Conservation (phyloP, 495 filamentous ascomycete species). For the Penicillium nucicola region DNA sequence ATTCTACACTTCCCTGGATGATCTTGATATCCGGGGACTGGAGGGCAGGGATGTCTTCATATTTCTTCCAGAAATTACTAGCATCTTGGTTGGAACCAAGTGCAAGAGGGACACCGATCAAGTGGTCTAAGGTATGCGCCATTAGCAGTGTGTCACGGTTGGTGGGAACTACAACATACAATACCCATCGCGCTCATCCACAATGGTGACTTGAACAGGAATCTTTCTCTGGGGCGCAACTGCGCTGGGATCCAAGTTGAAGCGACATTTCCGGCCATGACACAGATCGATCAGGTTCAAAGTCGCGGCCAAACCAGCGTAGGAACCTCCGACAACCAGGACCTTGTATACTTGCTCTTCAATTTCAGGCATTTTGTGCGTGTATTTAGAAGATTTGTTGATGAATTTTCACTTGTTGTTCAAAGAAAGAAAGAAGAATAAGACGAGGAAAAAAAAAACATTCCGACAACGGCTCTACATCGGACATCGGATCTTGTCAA, state of each 20-base stretch:
- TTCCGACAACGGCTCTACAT: not conserved
- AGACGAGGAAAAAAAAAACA: not conserved
- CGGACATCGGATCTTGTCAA: no score
- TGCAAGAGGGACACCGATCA: conserved; percentile 37
- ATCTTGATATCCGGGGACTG: not conserved
- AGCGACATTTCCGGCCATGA: conserved; percentile 26
- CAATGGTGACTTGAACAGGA: conserved; percentile 51
- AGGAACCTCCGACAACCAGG: conserved; percentile 51
- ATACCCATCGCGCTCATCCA: conserved; percentile 62
- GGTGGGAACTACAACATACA: conserved; percentile 35
- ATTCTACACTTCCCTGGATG: not conserved
- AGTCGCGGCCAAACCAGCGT: conserved; percentile 54
- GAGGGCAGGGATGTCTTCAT: conserved; percentile 2
- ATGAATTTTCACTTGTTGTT: not conserved
- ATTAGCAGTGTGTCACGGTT: not conserved
- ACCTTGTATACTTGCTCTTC: conserved; percentile 1
- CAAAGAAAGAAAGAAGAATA: not conserved
- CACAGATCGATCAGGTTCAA: conserved; percentile 55
- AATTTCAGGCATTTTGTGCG: not conserved
- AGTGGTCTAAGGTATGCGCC: conserved; percentile 27
- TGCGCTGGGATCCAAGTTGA: not conserved
- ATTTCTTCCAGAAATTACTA: not conserved
- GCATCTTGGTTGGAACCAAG: conserved; percentile 15
- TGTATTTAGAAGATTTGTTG: not conserved
- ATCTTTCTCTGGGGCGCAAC: conserved; percentile 23